These are phyloP conservation scores for Aquilaria sinensis DNA, from an alignment of 345 rosid species.

Conservation along the genomic window DNA sequence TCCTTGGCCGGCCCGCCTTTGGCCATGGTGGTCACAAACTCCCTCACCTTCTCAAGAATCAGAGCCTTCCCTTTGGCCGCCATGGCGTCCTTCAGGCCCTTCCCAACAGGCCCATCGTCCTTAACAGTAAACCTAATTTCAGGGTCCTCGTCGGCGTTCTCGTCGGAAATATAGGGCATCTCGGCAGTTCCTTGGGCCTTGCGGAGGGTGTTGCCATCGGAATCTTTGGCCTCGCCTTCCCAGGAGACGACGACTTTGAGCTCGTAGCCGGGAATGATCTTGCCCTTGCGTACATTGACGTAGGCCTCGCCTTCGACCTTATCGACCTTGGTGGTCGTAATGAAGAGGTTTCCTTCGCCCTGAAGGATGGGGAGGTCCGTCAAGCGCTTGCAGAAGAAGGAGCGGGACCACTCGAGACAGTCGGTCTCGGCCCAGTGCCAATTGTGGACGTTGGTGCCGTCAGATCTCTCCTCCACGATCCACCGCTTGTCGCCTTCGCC, in stretches of 20 bases:
- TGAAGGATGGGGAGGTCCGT: conserved; percentile 42
- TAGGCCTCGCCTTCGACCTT: conserved; percentile 94
- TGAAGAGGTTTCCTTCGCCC: conserved; percentile 55
- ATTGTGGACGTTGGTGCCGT: conserved; percentile 92
- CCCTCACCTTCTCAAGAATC: conserved; percentile 62
- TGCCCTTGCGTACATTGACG: conserved; percentile 87
- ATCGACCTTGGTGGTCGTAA: conserved; percentile 57
- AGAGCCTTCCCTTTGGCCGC: conserved; percentile 50
- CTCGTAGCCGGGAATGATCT: conserved; percentile 94
- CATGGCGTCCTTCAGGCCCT: conserved; percentile 75
- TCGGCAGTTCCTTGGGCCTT: conserved; percentile 69
- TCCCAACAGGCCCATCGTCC: conserved; percentile 70
- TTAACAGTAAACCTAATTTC: conserved; percentile 59
- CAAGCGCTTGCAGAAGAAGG: conserved; percentile 44
- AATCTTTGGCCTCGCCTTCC: conserved; percentile 86
- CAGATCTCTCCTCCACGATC: conserved; percentile 88
- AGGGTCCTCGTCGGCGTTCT: conserved; percentile 87
- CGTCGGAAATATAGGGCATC: conserved; percentile 82
- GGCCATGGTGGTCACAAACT: conserved; percentile 71
- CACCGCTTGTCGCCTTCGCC: conserved; percentile 95
- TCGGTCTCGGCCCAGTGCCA: conserved; percentile 98
- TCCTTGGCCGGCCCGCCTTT: conserved; percentile 81
- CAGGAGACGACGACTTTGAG: conserved; percentile 56
- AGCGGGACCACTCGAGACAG: conserved; percentile 77
- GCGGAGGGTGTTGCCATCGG: conserved; percentile 46